Conservation (phyloP, 495 filamentous ascomycete species). For the Clohesyomyces aquaticus region DNA sequence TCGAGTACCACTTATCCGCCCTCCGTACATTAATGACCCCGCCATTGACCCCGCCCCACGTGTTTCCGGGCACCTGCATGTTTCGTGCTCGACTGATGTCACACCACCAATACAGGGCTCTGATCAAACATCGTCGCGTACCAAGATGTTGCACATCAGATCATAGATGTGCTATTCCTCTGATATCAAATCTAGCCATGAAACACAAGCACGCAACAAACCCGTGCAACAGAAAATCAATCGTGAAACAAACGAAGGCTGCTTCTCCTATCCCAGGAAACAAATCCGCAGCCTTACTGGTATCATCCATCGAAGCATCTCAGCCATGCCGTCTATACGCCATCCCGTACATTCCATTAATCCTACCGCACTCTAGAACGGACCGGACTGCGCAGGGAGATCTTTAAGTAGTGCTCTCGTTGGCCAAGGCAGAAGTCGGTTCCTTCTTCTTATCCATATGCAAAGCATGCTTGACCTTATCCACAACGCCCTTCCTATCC, state of each 20-base stretch:
- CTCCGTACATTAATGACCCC: not conserved
- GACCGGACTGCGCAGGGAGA: conserved; percentile 1
- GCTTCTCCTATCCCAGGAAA: conserved; percentile 7
- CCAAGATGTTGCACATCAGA: not conserved
- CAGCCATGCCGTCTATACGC: conserved; percentile 14
- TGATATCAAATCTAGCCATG: not conserved
- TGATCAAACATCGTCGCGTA: too few species aligned
- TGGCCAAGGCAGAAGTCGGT: conserved; percentile 15
- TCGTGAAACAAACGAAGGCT: conserved; percentile 22
- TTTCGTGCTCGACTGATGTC: not conserved
- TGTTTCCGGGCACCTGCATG: conserved; percentile 2
- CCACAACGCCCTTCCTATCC: conserved; percentile 36
- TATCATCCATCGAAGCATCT: conserved; percentile 19
- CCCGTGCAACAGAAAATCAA: not conserved
- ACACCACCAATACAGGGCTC: too few species aligned
- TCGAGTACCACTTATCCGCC: not conserved
- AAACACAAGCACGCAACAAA: not conserved
- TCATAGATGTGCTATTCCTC: too few species aligned
- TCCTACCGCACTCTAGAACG: not conserved
- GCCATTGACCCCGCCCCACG: not conserved
- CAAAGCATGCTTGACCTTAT: conserved; percentile 49
- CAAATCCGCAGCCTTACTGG: conserved; percentile 11
- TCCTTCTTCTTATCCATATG: conserved; percentile 39
- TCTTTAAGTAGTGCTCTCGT: conserved; percentile 7
- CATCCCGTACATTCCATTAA: conserved; percentile 7